Conservation (phyloP, 805 yeast genomes). For the Blastobotrys robertii region DNA sequence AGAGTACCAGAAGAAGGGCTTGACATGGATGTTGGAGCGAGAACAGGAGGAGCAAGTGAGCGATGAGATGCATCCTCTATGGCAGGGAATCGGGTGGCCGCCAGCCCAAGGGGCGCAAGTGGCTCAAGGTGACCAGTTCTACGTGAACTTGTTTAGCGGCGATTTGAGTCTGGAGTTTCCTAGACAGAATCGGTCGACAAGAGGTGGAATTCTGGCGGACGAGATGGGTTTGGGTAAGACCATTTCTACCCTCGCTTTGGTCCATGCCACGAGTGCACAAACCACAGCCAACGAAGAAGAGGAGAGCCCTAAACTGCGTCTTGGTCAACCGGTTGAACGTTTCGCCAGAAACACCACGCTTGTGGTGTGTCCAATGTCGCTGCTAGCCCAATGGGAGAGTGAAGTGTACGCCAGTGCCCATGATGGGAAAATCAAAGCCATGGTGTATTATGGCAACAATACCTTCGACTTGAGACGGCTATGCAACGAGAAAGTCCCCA, state of each 20-base stretch:
- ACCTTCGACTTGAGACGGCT: slow-evolving; percentile 41
- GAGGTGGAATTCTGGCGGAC: slow-evolving; percentile 88
- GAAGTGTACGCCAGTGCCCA: slow-evolving; percentile 52
- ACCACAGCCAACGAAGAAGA: slow-evolving; percentile 2
- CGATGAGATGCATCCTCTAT: slow-evolving; percentile 68
- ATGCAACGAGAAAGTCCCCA: slow-evolving; percentile 42
- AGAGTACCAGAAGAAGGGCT: slow-evolving; percentile 74
- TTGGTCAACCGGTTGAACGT: too few relatives aligned
- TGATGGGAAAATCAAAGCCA: slow-evolving; percentile 17
- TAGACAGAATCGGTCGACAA: slow-evolving; percentile 43
- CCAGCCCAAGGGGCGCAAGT: slow-evolving; percentile 31
- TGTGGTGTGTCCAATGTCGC: slow-evolving; percentile 81
- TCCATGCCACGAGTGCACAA: slow-evolving; percentile 32
- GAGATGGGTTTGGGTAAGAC: slow-evolving; percentile 98
- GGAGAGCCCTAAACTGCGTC: too few relatives aligned
- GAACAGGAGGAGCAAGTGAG: slow-evolving; percentile 38
- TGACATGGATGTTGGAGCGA: slow-evolving; percentile 81
- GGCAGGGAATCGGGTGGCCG: slow-evolving; percentile 80
- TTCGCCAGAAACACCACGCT: slow-evolving; percentile 62
- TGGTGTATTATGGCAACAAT: slow-evolving; percentile 69
- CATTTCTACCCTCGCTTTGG: slow-evolving; percentile 65
- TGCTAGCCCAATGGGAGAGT: slow-evolving; percentile 82
- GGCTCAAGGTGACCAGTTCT: slow-evolving; percentile 37
- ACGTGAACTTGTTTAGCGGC: slow-evolving; percentile 72
- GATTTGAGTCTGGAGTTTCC: slow-evolving; percentile 66